Percentiles rank a stretch among this genome's conserved stretches.
Evolutionary conservation across 176 grass and related monocot species (phyloP).

Genomic region (Aegilops tauschii): DNA sequence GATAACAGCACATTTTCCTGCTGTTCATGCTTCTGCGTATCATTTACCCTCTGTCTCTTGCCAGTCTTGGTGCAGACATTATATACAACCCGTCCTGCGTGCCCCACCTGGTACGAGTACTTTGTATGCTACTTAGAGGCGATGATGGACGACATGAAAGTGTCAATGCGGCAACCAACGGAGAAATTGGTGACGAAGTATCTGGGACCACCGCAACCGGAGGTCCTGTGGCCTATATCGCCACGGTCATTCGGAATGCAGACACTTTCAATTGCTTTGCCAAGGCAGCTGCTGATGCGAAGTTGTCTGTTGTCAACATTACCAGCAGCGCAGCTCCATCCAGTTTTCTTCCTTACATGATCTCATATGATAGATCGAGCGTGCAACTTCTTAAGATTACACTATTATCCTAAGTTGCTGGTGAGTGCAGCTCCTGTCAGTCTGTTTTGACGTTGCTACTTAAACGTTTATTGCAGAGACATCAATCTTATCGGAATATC

Average conservation of each 20-base stretch:
- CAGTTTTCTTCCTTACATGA: constrained; percentile 74
- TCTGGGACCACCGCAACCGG: background rate
- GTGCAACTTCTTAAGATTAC: constrained; percentile 69
- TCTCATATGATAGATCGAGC: constrained; percentile 67
- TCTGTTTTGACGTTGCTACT: background rate
- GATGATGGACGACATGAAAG: background rate
- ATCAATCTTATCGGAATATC: background rate
- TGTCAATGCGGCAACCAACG: background rate
- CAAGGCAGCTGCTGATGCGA: constrained; percentile 43
- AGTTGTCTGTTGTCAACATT: constrained; percentile 57
- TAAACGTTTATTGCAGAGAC: background rate
- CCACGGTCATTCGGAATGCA: constrained; percentile 67
- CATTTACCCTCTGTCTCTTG: background rate
- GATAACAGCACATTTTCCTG: background rate
- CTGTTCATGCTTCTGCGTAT: background rate
- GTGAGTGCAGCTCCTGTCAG: background rate
- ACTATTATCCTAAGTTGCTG: background rate
- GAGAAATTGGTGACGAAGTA: constrained; percentile 2
- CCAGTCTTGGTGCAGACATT: constrained; percentile 88
- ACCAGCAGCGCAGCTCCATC: constrained; percentile 31
- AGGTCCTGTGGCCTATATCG: constrained; percentile 65
- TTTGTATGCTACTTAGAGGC: constrained; percentile 39
- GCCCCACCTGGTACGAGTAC: constrained; percentile 65
- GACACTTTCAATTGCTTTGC: constrained; percentile 79
- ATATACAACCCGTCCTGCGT: constrained; percentile 75